phyloP scores from a whole-genome alignment of 106 monocot species.

The Platanthera zijinensis region DNA sequence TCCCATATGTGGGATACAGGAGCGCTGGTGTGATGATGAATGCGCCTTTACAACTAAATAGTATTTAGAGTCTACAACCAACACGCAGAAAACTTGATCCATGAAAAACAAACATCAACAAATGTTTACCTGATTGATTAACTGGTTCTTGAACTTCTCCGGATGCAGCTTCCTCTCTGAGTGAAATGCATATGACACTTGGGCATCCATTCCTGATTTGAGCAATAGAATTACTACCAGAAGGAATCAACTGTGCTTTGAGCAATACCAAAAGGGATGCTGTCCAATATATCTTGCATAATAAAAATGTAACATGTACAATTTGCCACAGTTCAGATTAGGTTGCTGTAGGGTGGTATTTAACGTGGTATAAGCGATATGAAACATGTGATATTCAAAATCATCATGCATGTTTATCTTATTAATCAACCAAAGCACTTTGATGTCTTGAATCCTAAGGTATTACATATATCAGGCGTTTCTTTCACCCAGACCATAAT shows the following conservation, averaged over 20 bases:
- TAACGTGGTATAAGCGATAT: neutral
- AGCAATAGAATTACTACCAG: neutral
- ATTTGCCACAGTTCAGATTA: neutral
- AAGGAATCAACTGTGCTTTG: neutral
- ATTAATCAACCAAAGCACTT: neutral
- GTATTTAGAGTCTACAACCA: neutral
- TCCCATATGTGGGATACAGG: neutral
- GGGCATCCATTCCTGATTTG: slow-evolving; percentile 57
- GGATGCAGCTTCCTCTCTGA: slow-evolving; percentile 58
- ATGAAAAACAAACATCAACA: slow-evolving; percentile 1
- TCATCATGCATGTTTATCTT: neutral
- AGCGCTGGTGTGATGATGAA: neutral
- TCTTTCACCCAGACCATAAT: too few species aligned
- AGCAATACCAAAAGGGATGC: neutral
- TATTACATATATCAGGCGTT: too few species aligned
- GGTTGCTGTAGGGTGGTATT: neutral
- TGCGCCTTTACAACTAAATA: neutral
- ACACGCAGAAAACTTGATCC: neutral
- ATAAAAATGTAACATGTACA: neutral
- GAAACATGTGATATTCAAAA: neutral
- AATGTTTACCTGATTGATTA: slow-evolving; percentile 24
- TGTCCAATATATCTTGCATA: too few species aligned
- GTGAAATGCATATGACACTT: slow-evolving; percentile 68
- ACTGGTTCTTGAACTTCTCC: slow-evolving; percentile 53
- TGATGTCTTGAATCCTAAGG: too few species aligned